Conservation (phyloP, 2,329 filamentous ascomycete genomes). For the Arthrobotrys sinensis region DNA sequence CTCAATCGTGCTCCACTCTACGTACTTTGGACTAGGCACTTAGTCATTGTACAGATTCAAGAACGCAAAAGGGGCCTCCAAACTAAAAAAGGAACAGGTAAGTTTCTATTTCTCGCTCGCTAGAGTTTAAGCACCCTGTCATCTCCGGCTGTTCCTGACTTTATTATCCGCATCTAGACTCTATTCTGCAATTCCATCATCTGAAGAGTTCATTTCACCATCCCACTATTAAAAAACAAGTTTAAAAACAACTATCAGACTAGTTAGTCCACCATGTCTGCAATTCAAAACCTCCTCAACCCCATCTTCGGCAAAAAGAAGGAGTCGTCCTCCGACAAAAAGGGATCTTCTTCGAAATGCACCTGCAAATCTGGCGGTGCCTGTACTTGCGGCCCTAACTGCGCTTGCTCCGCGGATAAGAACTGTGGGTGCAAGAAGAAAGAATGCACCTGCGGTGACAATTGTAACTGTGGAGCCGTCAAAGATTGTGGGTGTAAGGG, state of each 20-base stretch:
- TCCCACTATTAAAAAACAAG: neutral
- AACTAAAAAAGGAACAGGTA: neutral
- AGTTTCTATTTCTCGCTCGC: constrained; percentile 7
- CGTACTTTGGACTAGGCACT: neutral
- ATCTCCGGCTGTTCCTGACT: neutral
- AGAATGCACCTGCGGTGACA: constrained; percentile 32
- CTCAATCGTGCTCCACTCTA: constrained; percentile 31
- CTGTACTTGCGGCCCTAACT: constrained; percentile 41
- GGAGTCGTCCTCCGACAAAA: constrained; percentile 22
- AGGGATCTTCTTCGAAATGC: constrained; percentile 37
- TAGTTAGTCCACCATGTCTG: constrained; percentile 32
- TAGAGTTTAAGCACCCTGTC: constrained; percentile 1
- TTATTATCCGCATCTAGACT: neutral
- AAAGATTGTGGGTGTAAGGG: constrained; percentile 45
- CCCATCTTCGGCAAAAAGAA: constrained; percentile 53
- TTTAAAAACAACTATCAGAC: neutral
- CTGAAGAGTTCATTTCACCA: neutral
- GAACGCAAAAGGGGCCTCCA: neutral
- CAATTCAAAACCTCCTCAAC: constrained; percentile 47
- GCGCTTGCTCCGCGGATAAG: constrained; percentile 22
- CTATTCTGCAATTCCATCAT: neutral
- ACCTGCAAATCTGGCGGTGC: constrained; percentile 26
- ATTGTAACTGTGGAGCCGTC: constrained; percentile 38
- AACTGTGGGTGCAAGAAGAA: constrained; percentile 48
- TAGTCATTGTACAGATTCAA: neutral